Evolutionary conservation across 2,329 filamentous ascomycete species (phyloP), one percentile per base, ranked within the genome.

Genomic region (Pseudogymnoascus sp.): DNA sequence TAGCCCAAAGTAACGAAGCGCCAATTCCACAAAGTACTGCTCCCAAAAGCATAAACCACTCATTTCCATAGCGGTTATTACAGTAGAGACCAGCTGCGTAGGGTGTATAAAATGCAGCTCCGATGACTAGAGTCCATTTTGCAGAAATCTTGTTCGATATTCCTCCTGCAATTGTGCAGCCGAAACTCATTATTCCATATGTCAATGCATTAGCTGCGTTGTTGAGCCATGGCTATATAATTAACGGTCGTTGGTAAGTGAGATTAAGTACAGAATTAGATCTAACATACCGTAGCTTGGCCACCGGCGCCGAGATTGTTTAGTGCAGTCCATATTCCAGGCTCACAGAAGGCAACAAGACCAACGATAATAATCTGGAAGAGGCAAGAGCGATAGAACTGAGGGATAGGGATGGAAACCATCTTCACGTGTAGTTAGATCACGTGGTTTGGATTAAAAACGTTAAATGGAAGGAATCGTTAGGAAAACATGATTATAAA

Each of bases 321-420:
- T 87, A 90, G 88, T 8, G 86, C 87, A 11, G 80, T 82, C 87
- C 87, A 90, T 65, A 90, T 87, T 0, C 88, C 88, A 0, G 87
- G 88, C 0, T 87, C 87, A 1, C 85, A 78, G 66, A 91, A 83
- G 70, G 88, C 89, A 74, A 86, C 89, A 9, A 90, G 74, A 0
- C 88, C 88, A 1, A 91, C 81, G 44, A 91, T 83, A 33, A 86
- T 82, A 61, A 88, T 40, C 36, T 40, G 36, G n/a, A 40, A 40
- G 36, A 40, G 36, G 9, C 36, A 40, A 17, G 36, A 40, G 36
- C 36, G 36, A 17, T 40, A 40, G 36, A 40, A 40, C 36, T 17
- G 36, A 9, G 36, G 36, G 36, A 40, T 40, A 7, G 36, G 5
- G 36, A 40, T 40, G 36, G 36, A 40, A 40, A 40, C 36, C 36